phyloP scores from a whole-genome alignment of 441 rosid genomes.

The Corymbia calophylla region DNA sequence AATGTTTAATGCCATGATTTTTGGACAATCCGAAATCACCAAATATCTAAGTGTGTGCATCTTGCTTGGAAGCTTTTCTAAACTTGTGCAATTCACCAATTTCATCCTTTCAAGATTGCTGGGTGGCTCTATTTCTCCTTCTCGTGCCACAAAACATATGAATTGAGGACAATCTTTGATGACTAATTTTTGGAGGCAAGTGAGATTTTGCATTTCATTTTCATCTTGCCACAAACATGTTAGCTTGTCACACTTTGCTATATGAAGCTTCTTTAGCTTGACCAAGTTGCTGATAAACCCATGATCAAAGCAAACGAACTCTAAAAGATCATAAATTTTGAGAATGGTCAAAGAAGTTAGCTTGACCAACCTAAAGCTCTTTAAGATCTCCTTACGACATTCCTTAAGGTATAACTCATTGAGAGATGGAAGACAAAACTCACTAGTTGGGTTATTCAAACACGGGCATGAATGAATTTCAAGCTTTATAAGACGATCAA shows the following conservation, averaged over 20 bases:
- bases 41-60: rapidly evolving
- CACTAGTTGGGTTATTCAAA: background rate
- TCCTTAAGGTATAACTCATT: background rate
- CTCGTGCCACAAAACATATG: rapidly evolving
- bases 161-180: background rate
- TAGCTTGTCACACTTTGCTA: background rate
- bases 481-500: background rate
- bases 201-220: rapidly evolving
- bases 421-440: background rate
- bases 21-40: rapidly evolving
- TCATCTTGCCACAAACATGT: background rate
- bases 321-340: rapidly evolving
- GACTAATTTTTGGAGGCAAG: background rate
- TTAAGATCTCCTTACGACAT: rapidly evolving
- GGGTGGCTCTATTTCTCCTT: rapidly evolving
- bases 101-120: background rate
- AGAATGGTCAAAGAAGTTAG: background rate
- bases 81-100: background rate
- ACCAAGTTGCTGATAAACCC: rapidly evolving
- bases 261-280: background rate
- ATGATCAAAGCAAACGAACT: background rate
- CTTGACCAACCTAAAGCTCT: rapidly evolving
- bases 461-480: background rate
- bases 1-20: rapidly evolving
- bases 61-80: background rate